Evolutionary conservation across 805 yeast genomes (phyloP).

Genomic region (Barnettozyma salicaria): DNA sequence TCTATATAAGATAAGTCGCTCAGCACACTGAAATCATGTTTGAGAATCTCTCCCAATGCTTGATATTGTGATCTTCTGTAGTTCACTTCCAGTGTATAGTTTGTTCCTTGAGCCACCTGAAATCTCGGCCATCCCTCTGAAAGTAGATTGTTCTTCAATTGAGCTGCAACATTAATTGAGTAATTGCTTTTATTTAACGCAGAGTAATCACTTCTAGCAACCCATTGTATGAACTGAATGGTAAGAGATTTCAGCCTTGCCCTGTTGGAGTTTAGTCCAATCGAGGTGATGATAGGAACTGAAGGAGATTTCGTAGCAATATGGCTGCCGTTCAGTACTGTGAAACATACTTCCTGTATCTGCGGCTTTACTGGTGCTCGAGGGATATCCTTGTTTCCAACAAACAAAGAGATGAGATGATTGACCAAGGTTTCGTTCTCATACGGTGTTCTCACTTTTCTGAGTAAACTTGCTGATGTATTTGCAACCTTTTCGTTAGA

Average conservation of each 20-base stretch:
- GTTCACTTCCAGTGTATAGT: constrained; percentile 29
- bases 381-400: constrained; percentile 39
- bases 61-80: constrained; percentile 69
- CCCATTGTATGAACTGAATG: constrained; percentile 61
- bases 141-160: constrained; percentile 46
- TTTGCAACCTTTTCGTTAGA: constrained; percentile 49
- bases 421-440: constrained; percentile 43
- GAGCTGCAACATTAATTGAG: constrained; percentile 41
- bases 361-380: constrained; percentile 48
- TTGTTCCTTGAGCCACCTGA: constrained; percentile 33
- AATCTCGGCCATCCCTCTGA: constrained; percentile 58
- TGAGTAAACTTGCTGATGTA: constrained; percentile 43
- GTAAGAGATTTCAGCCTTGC: constrained; percentile 49
- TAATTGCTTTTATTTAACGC: constrained; percentile 23
- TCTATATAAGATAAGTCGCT: constrained; percentile 47
- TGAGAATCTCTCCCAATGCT: constrained; percentile 63
- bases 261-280: constrained; percentile 52
- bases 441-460: constrained; percentile 44
- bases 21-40: constrained; percentile 37
- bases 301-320: constrained; percentile 38
- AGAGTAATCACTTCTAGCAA: constrained; percentile 31
- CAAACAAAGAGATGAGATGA: constrained; percentile 41
- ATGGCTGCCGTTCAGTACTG: constrained; percentile 45
- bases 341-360: constrained; percentile 52
- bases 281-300: constrained; percentile 45